Conservation (phyloP, 176 grass and related monocot genomes). For the Phoenix dactylifera region DNA sequence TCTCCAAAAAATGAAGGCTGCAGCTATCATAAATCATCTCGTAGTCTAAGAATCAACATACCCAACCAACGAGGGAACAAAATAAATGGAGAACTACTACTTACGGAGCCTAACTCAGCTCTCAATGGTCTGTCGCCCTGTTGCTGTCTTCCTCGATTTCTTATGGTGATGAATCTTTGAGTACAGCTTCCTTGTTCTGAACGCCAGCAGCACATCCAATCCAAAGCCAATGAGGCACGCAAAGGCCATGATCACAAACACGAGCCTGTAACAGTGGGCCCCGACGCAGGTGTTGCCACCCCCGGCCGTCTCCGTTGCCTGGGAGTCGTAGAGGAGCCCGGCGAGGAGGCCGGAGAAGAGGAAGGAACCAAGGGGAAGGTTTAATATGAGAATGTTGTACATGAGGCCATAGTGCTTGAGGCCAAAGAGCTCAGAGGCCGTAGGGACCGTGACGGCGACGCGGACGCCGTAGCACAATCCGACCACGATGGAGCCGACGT, state of each 20-base stretch:
- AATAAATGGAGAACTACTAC: no score
- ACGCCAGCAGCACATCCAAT: slow-evolving; percentile 65
- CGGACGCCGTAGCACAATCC: slow-evolving; percentile 85
- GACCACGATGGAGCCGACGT: slow-evolving; percentile 72
- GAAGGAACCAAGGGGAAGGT: slow-evolving; percentile 87
- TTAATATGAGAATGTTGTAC: slow-evolving; percentile 97
- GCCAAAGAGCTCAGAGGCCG: slow-evolving; percentile 88
- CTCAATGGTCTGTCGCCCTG: not conserved
- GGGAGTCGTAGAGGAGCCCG: slow-evolving; percentile 73
- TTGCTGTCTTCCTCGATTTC: slow-evolving; percentile 19
- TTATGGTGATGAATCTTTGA: slow-evolving; percentile 74
- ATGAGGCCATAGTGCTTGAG: slow-evolving; percentile 97
- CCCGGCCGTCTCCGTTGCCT: slow-evolving; percentile 60
- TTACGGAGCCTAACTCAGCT: not conserved
- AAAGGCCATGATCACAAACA: slow-evolving; percentile 69
- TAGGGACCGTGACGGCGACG: slow-evolving; percentile 68
- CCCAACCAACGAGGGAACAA: no score
- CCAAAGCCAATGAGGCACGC: slow-evolving; percentile 57
- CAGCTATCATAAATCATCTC: no score
- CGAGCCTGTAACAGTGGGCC: slow-evolving; percentile 82
- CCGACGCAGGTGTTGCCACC: slow-evolving; percentile 87
- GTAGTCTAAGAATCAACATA: no score
- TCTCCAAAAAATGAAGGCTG: no score
- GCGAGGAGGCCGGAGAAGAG: slow-evolving; percentile 97
- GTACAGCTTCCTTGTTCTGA: slow-evolving; percentile 61